Evolutionary conservation across 2,329 filamentous ascomycete species (phyloP), one percentile per base, ranked within the genome.

Genomic region (Tolypocladium album): DNA sequence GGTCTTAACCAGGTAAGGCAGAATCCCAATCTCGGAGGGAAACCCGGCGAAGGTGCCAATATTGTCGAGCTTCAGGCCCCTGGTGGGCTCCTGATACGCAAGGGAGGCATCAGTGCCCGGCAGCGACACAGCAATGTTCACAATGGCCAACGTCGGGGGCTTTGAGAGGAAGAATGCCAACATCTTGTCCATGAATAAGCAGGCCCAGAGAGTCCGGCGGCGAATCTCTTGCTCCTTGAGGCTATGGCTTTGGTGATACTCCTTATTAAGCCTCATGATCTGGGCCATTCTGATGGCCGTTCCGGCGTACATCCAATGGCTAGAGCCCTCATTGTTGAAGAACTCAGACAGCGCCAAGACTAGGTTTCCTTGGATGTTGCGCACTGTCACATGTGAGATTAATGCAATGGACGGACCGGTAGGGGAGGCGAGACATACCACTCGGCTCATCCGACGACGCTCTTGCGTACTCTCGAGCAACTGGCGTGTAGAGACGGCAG

Each of bases 201-300:
- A 69, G 24, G 67, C 67, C 67, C 68, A 69, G 55, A 67, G 68
- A 20, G 68, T 69, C 8, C 67, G 65, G 13, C 67, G 59, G 4
- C 67, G 64, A 3, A 69, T 65, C 38, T 67, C 68, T 47, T 66
- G 65, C 20, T 66, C 63, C 31, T 58, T 59, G 20, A 64, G 55
- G 42, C 57, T 60, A 57, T 67, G 66, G 13, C 52, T 59, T 42
- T 66, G 64, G 52, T 67, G 66, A 27, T 62, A 66, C 17, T 67
- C 64, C 43, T 66, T 64, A 59, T 67, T 67, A 12, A 68, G 58
- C 15, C 65, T 63, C 63, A 68, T 66, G 20, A 67, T 64, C 40
- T 68, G 59, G 4, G 66, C 66, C 66, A 68, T 67, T 40, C 65
- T 61, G 47, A 68, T 66, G 11, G 66, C 66, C 13, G 60, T 65